Conservation (phyloP, 2,329 filamentous ascomycete species). For the Emergomyces orientalis region DNA sequence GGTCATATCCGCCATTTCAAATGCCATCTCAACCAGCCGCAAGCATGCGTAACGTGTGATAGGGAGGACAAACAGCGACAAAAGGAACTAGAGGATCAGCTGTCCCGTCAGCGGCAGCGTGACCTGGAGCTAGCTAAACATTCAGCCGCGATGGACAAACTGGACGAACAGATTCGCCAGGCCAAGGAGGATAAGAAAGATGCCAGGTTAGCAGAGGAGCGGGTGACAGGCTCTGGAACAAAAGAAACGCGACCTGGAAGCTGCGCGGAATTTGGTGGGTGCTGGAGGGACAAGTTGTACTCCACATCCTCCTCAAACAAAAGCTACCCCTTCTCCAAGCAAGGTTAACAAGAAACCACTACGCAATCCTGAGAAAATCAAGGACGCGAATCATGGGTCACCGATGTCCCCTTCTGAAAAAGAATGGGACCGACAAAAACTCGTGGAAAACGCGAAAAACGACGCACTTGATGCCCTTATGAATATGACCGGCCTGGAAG, state of each 20-base stretch:
- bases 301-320: background rate
- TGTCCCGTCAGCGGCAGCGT: constrained; percentile 35
- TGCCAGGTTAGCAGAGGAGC: background rate
- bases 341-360: background rate
- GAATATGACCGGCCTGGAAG: constrained; percentile 61
- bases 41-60: constrained; percentile 44
- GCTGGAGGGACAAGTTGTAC: background rate
- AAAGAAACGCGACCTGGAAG: background rate
- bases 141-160: constrained; percentile 17
- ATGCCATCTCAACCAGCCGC: constrained; percentile 38
- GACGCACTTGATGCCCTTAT: constrained; percentile 54
- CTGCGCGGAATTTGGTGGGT: background rate
- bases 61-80: constrained; percentile 39
- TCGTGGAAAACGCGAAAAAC: constrained; percentile 43
- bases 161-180: constrained; percentile 24
- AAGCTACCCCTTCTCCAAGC: background rate
- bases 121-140: constrained; percentile 44
- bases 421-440: constrained; percentile 57
- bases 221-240: background rate
- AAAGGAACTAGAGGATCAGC: constrained; percentile 26
- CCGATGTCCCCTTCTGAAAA: constrained; percentile 25
- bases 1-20: constrained; percentile 41
- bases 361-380: background rate
- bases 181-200: constrained; percentile 22
- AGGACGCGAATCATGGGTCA: background rate